Evolutionary conservation across 2,329 filamentous ascomycete genomes (phyloP).

Genomic region (Didymella keratinophila): DNA sequence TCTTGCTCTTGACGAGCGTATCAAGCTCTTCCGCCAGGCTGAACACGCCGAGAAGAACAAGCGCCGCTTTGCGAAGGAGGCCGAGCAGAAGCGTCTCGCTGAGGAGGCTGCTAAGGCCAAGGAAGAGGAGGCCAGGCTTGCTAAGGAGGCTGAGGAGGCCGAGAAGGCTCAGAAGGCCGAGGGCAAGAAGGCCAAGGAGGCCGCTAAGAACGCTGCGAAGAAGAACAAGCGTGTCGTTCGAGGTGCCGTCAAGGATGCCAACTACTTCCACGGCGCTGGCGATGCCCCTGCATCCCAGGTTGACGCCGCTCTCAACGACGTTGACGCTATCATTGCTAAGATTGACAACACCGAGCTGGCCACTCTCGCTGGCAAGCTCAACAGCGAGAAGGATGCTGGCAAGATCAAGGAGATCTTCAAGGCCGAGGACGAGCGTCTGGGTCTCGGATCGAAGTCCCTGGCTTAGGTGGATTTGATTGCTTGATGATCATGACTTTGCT

Average conservation of each 20-base stretch:
- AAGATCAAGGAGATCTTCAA: constrained; percentile 88
- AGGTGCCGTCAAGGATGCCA: constrained; percentile 92
- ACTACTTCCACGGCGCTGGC: constrained; percentile 80
- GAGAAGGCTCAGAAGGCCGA: constrained; percentile 86
- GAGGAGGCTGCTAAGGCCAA: constrained; percentile 87
- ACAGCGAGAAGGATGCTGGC: constrained; percentile 75
- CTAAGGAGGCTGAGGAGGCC: constrained; percentile 83
- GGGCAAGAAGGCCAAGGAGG: constrained; percentile 96
- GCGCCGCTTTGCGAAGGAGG: constrained; percentile 89
- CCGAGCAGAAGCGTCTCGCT: constrained; percentile 82
- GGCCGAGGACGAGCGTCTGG: constrained; percentile 78
- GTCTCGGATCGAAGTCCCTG: constrained; percentile 76
- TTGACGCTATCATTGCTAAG: constrained; percentile 86
- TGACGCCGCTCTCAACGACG: constrained; percentile 82
- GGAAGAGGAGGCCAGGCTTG: constrained; percentile 79
- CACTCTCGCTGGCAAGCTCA: constrained; percentile 79
- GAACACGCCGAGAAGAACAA: constrained; percentile 96
- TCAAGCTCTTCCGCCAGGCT: constrained; percentile 95
- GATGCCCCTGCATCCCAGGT: constrained; percentile 80
- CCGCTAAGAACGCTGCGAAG: constrained; percentile 98
- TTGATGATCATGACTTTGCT: constrained; percentile 12
- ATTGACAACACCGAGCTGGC: constrained; percentile 92
- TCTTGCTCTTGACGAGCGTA: constrained; percentile 86
- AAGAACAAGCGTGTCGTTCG: constrained; percentile 99
- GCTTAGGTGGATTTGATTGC: constrained; percentile 24